Base-by-base conservation (phyloP, 192 early-diverging fungal species). In the Endogone sp. region DNA sequence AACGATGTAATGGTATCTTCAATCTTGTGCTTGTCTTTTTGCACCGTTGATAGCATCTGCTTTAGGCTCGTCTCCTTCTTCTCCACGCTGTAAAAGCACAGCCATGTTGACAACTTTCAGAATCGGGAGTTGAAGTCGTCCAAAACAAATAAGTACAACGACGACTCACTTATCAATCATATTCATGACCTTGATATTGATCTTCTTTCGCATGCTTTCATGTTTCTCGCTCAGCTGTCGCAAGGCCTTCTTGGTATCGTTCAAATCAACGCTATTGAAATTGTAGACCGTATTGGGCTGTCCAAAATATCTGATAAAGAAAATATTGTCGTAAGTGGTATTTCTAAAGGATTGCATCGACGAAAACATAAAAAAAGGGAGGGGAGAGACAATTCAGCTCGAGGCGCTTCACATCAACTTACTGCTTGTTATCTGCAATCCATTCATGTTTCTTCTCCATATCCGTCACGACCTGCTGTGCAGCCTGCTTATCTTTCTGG, bases 111-210 rank as follows among this genome's bases (percentile, higher is more conserved):
- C 21, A 13, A 75, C 56, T 31, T 22, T 64, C 20, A 31, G 31
- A 56, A 25, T 11, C 55, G 28, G 57, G 20, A 26, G 8, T 30
- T 59, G 11, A 30, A 37, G 63, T 8, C 11, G 75, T n/a, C 32
- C 26, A 59, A 26, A 10, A 61, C 24, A 71, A 55, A n/a, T 54
- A 29, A 62, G 68, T 37, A 56, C n/a, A 24, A 55, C 29, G 22
- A 66, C 28, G 62, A 72, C 79, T 67, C 79, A 93, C 84, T 86
- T 91, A 66, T 98, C 96, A 71, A 96, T 93, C 76, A 91, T 95
- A 58, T 92, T 92, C 94, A 98, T 93, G n/a, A 96, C 98, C 25
- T 92, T 90, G 8, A 85, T 90, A 69, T 99, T 96, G 37, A 97
- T 89, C 60, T 88, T 93, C 62, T 92, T 91, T 62, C 90, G 87